A percentile compares a stretch with the other conserved stretches of the same genome.
These are phyloP conservation scores for Epichloe bromicola DNA, from an alignment of 2,329 filamentous ascomycete species.

Conservation along the genomic window DNA sequence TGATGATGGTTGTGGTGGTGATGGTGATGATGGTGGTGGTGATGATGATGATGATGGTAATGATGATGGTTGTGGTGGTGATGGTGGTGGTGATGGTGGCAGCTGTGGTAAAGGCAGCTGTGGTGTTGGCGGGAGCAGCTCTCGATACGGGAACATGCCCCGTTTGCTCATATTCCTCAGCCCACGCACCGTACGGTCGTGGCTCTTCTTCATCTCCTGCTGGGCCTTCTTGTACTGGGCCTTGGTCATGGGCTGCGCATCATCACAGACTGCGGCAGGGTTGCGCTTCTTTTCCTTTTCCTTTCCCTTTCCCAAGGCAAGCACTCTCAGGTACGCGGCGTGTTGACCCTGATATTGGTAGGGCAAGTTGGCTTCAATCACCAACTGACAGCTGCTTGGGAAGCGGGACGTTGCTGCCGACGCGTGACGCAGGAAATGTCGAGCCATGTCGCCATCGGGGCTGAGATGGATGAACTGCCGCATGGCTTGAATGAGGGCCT, in stretches of 20 bases:
- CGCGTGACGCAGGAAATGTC: not conserved
- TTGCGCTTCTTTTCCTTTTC: not conserved
- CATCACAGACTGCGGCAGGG: not conserved
- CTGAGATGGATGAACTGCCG: not conserved
- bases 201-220: not conserved
- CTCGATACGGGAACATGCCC: not conserved
- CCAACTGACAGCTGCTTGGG: not conserved
- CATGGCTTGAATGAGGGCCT: not conserved
- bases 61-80: too few relatives aligned
- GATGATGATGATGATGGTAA: too few relatives aligned
- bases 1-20: too few relatives aligned
- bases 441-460: not conserved
- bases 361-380: not conserved
- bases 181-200: not conserved
- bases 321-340: not conserved
- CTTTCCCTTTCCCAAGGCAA: not conserved
- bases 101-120: not conserved
- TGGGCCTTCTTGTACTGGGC: not conserved
- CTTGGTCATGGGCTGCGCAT: not conserved
- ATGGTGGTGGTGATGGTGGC: not conserved
- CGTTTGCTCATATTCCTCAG: not conserved
- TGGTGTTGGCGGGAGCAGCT: not conserved
- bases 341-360: rapidly evolving
- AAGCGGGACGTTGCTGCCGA: not conserved
- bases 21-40: too few relatives aligned